Conservation (phyloP, 2,329 filamentous ascomycete species). For the Bipolaris cookei region DNA sequence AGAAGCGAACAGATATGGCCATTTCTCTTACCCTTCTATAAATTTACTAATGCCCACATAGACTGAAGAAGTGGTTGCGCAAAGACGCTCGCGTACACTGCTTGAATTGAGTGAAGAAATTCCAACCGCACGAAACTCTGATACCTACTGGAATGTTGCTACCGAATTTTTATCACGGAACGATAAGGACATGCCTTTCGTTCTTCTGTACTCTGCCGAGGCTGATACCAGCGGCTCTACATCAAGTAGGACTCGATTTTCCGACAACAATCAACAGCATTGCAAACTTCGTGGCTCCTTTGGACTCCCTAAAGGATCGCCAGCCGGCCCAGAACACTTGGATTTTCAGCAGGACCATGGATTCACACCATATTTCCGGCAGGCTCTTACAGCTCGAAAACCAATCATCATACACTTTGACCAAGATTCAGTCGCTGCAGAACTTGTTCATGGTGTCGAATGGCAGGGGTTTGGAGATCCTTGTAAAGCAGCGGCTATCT, state of each 20-base stretch:
- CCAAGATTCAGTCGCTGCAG: slow-evolving; percentile 33
- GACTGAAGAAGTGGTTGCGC: slow-evolving; percentile 19
- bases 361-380: slow-evolving; percentile 35
- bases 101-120: slow-evolving; percentile 61
- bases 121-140: slow-evolving; percentile 72
- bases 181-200: slow-evolving; percentile 55
- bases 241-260: slow-evolving; percentile 15
- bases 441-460: slow-evolving; percentile 37
- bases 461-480: slow-evolving; percentile 46
- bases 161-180: slow-evolving; percentile 72
- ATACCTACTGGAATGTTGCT: slow-evolving; percentile 73
- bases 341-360: slow-evolving; percentile 28
- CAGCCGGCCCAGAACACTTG: slow-evolving; percentile 30
- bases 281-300: slow-evolving; percentile 35
- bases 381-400: slow-evolving; percentile 37
- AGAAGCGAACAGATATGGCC: not conserved
- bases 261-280: slow-evolving; percentile 16
- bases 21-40: not conserved
- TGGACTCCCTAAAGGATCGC: slow-evolving; percentile 25
- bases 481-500: slow-evolving; percentile 43
- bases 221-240: slow-evolving; percentile 10
- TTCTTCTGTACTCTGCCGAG: slow-evolving; percentile 35
- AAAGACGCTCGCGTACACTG: slow-evolving; percentile 16
- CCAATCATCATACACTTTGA: slow-evolving; percentile 39
- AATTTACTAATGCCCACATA: slow-evolving; percentile 7